Evolutionary conservation across 2,329 filamentous ascomycete genomes (phyloP).

Genomic region (Sclerotinia subarctica): DNA sequence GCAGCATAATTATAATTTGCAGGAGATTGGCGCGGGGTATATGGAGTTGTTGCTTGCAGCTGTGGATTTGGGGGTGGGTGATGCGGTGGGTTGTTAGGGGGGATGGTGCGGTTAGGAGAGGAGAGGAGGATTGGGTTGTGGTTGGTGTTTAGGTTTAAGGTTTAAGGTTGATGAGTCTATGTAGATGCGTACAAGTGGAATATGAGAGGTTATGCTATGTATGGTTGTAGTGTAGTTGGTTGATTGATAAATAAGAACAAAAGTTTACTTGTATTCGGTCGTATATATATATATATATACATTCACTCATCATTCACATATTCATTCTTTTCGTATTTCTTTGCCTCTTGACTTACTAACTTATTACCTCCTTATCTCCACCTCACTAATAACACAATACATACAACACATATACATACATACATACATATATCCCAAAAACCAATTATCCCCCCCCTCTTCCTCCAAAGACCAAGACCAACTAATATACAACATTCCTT

Average conservation of each 20-base stretch:
- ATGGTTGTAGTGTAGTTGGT: too few species aligned
- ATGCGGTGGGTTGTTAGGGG: conserved; percentile 22
- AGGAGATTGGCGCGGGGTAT: conserved; percentile 46
- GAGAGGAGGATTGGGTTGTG: background rate
- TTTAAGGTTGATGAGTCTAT: background rate
- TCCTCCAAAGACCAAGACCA: too few species aligned
- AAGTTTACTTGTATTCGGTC: too few species aligned
- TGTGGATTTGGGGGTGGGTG: background rate
- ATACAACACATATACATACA: too few species aligned
- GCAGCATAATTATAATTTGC: conserved; percentile 45
- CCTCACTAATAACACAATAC: too few species aligned
- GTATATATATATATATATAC: too few species aligned
- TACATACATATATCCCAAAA: too few species aligned
- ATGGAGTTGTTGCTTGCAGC: conserved; percentile 45
- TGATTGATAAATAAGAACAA: background rate
- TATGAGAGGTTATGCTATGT: background rate
- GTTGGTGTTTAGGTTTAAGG: too few species aligned
- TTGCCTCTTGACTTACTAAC: too few species aligned
- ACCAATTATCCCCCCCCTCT: too few species aligned
- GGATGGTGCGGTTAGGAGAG: background rate
- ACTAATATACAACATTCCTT: background rate
- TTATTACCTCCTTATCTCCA: too few species aligned
- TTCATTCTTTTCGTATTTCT: background rate
- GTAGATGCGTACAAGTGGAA: background rate
- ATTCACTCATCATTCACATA: too few species aligned